A percentile compares a stretch with the other conserved stretches of the same genome.
phyloP scores from a whole-genome alignment of 805 yeast species.

The Danielozyma ontarioensis region DNA sequence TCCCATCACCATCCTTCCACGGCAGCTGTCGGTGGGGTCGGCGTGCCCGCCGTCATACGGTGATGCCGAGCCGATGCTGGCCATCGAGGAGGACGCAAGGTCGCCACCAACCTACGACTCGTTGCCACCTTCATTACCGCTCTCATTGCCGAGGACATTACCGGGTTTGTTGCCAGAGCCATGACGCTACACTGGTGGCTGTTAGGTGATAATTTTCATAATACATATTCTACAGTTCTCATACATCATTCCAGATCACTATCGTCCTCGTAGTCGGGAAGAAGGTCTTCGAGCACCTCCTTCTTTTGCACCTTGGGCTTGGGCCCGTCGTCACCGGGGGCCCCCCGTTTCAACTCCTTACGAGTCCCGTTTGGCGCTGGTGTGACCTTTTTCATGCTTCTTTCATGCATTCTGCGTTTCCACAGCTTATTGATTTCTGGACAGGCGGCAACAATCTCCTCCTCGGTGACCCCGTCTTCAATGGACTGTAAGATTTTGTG shows the following conservation, averaged over 20 bases:
- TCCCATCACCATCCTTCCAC: neutral
- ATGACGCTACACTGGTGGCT: too few species aligned
- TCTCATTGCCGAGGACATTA: too few species aligned
- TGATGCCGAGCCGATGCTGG: neutral
- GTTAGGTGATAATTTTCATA: too few species aligned
- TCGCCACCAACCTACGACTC: too few species aligned
- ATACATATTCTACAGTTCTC: neutral
- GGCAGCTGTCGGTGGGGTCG: neutral
- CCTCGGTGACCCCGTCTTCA: slow-evolving; percentile 76
- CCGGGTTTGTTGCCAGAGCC: too few species aligned
- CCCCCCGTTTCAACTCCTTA: slow-evolving; percentile 1
- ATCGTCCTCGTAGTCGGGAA: slow-evolving; percentile 16
- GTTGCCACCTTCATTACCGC: too few species aligned
- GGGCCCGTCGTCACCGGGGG: slow-evolving; percentile 3
- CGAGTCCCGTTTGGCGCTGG: slow-evolving; percentile 1
- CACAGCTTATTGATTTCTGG: slow-evolving; percentile 54
- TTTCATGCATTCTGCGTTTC: slow-evolving; percentile 50
- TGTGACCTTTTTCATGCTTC: slow-evolving; percentile 14
- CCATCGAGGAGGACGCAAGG: too few species aligned
- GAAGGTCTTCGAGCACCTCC: slow-evolving; percentile 11
- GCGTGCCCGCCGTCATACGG: neutral
- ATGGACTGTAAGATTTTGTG: slow-evolving; percentile 80
- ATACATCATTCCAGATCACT: slow-evolving; percentile 14
- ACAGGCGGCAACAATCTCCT: slow-evolving; percentile 62
- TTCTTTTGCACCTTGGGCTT: slow-evolving; percentile 5